phyloP scores from a whole-genome alignment of 2,329 filamentous ascomycete species.

The Ophiostoma australiae region DNA sequence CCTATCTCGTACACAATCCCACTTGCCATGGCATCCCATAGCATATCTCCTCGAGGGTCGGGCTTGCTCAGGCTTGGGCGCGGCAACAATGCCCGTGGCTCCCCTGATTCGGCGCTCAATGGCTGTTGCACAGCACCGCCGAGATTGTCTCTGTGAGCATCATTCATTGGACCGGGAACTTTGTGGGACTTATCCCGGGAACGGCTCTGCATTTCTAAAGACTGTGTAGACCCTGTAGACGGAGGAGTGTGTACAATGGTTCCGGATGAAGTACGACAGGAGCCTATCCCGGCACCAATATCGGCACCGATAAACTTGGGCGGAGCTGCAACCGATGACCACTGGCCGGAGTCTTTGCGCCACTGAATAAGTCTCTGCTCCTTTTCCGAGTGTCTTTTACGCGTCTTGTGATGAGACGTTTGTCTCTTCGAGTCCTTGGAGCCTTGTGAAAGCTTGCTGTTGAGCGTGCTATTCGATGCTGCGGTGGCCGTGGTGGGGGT shows the following conservation, averaged over 20 bases:
- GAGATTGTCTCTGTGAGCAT: background rate
- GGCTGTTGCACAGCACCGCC: background rate
- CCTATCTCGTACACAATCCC: background rate
- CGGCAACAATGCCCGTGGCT: constrained; percentile 7
- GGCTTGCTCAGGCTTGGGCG: constrained; percentile 18
- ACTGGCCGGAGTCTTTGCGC: constrained; percentile 44
- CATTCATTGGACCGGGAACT: background rate
- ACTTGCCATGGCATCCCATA: background rate
- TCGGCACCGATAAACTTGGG: background rate
- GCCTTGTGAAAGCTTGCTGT: background rate
- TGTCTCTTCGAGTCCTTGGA: constrained; percentile 29
- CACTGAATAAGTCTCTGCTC: constrained; percentile 39
- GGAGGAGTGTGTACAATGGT: constrained; percentile 39
- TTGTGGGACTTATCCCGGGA: background rate
- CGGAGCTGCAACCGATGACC: constrained; percentile 42
- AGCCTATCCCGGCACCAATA: background rate
- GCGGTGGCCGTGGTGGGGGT: constrained; percentile 44
- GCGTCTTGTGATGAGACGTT: constrained; percentile 38
- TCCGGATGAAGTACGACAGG: constrained; percentile 32
- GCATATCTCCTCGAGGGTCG: constrained; percentile 18
- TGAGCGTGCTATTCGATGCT: constrained; percentile 40
- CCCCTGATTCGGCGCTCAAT: background rate
- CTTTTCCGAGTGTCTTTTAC: constrained; percentile 35
- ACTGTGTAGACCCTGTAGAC: background rate
- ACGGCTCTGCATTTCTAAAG: background rate